These are phyloP conservation scores for Ambrosiella xylebori DNA, from an alignment of 2,329 filamentous ascomycete genomes.

Conservation along the genomic window DNA sequence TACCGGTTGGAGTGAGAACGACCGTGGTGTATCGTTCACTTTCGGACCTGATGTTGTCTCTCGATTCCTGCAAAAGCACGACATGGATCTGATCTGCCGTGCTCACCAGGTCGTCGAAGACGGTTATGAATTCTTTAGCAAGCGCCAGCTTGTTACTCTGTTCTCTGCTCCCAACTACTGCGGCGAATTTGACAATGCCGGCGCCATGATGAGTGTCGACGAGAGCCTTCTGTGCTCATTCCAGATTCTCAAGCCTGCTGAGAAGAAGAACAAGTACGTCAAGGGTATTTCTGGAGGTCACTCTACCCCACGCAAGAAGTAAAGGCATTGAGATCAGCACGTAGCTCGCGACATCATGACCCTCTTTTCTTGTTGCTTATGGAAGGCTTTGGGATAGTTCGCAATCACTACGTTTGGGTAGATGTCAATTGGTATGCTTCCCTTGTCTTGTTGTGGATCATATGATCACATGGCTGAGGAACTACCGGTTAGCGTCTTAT, in stretches of 20 bases:
- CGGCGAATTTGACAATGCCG: slow-evolving; percentile 97
- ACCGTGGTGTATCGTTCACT: slow-evolving; percentile 95
- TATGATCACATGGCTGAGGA: not conserved
- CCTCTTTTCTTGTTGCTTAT: not conserved
- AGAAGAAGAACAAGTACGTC: slow-evolving; percentile 99
- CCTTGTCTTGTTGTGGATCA: not conserved
- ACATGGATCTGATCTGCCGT: slow-evolving; percentile 98
- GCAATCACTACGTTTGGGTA: not conserved
- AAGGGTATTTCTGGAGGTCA: slow-evolving; percentile 37
- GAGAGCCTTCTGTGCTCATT: slow-evolving; percentile 97
- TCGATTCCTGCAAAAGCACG: slow-evolving; percentile 94
- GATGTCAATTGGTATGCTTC: not conserved
- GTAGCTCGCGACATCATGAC: not conserved
- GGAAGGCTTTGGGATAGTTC: too few species aligned
- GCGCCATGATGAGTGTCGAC: slow-evolving; percentile 99
- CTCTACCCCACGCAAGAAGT: slow-evolving; percentile 14
- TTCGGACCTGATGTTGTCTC: slow-evolving; percentile 96
- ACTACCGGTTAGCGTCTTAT: too few species aligned
- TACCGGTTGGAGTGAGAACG: slow-evolving; percentile 97
- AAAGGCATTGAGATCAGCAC: slow-evolving; percentile 1
- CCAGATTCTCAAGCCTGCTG: slow-evolving; percentile 99
- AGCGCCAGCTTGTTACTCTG: slow-evolving; percentile 88
- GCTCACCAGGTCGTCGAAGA: slow-evolving; percentile 98
- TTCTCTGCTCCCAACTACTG: slow-evolving; percentile 99
- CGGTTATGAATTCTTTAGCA: slow-evolving; percentile 98